Conservation (phyloP, 306 rosid genomes). For the Crotalaria pallida region DNA sequence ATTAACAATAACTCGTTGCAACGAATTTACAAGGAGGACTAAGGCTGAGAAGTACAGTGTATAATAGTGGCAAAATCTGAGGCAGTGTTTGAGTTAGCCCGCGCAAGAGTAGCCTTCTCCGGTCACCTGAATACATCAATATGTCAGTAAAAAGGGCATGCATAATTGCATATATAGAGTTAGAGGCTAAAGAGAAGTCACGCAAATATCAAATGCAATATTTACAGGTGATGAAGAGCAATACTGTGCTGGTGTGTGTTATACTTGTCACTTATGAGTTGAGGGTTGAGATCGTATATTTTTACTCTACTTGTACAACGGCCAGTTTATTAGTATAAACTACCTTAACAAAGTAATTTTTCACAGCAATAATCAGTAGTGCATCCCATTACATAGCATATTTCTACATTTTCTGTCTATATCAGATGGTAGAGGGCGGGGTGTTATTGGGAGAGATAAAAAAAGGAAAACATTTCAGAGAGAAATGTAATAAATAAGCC, state of each 20-base stretch:
- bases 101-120: constrained; percentile 83
- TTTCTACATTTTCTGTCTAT: not conserved
- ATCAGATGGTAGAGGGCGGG: not conserved
- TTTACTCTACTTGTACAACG: not conserved
- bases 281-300: not conserved
- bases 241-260: not conserved
- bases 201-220: constrained; percentile 10
- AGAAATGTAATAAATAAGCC: constrained; percentile 11
- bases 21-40: constrained; percentile 17
- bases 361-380: not conserved
- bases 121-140: constrained; percentile 58
- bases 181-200: constrained; percentile 15
- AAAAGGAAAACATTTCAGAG: not conserved
- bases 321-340: constrained; percentile 1
- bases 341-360: too few species aligned
- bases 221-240: not conserved
- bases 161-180: constrained; percentile 16
- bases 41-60: constrained; percentile 47
- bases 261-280: not conserved
- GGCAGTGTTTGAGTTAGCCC: constrained; percentile 83
- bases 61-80: constrained; percentile 80
- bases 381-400: constrained; percentile 9
- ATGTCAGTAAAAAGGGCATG: constrained; percentile 21
- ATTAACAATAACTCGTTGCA: constrained; percentile 17
- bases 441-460: not conserved